A percentile compares a stretch with the other conserved stretches of the same genome.
phyloP scores from a whole-genome alignment of 1,284 basidiomycete genomes.

The Trametes hirsuta region DNA sequence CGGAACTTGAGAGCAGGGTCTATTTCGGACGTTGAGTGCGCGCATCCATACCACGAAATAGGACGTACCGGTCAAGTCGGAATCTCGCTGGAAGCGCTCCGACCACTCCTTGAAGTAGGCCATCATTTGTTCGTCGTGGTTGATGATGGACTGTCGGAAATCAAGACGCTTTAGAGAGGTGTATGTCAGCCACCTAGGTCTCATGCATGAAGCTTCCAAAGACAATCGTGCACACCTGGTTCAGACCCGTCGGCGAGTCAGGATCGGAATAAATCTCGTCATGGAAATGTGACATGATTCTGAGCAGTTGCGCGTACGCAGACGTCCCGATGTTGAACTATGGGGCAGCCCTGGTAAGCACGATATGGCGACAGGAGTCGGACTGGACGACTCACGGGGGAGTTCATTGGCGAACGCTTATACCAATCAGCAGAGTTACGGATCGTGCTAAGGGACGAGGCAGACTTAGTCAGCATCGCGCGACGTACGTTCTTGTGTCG shows the following conservation, averaged over 20 bases:
- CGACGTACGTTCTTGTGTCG: background rate
- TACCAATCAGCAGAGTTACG: constrained; percentile 81
- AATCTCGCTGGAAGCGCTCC: constrained; percentile 29
- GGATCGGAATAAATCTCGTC: constrained; percentile 79
- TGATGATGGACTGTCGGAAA: constrained; percentile 63
- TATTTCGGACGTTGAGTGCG: constrained; percentile 30
- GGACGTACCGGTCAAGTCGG: constrained; percentile 27
- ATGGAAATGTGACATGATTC: constrained; percentile 74
- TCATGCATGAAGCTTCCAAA: background rate
- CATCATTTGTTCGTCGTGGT: constrained; percentile 61
- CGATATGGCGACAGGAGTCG: background rate
- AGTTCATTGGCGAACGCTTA: constrained; percentile 64
- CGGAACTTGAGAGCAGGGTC: constrained; percentile 67
- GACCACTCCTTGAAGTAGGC: constrained; percentile 67
- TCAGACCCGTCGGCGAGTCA: constrained; percentile 66
- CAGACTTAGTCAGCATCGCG: background rate
- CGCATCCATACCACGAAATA: background rate
- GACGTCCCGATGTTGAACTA: constrained; percentile 78
- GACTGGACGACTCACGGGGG: constrained; percentile 44
- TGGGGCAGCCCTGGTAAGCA: background rate
- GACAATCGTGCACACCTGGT: constrained; percentile 50
- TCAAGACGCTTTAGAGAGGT: constrained; percentile 53
- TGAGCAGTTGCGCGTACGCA: constrained; percentile 68
- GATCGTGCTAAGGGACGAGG: constrained; percentile 53
- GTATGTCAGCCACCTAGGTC: background rate